Evolutionary conservation across 768 basidiomycete species (phyloP).

Genomic region (Lentinula lateritia): DNA sequence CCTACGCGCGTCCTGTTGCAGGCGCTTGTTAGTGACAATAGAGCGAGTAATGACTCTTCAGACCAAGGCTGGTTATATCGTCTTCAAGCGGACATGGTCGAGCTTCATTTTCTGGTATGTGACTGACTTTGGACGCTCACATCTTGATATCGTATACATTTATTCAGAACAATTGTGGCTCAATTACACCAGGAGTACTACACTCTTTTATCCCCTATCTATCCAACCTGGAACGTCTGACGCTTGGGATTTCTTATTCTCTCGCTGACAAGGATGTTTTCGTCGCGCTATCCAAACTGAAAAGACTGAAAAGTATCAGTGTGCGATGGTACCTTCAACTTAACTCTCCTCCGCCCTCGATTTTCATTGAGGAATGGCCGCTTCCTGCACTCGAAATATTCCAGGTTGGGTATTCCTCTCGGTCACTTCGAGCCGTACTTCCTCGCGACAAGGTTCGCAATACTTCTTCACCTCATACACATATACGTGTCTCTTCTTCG

Average conservation of each 20-base stretch:
- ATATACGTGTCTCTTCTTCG: neutral
- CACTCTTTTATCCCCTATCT: slow-evolving; percentile 36
- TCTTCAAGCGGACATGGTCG: slow-evolving; percentile 26
- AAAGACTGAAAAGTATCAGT: slow-evolving; percentile 21
- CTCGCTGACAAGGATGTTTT: slow-evolving; percentile 50
- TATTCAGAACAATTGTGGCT: slow-evolving; percentile 52
- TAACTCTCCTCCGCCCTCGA: neutral
- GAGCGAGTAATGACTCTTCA: slow-evolving; percentile 14
- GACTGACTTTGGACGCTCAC: neutral
- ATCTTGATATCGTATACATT: slow-evolving; percentile 13
- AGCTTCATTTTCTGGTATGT: slow-evolving; percentile 38
- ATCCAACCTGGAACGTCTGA: slow-evolving; percentile 28
- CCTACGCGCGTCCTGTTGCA: slow-evolving; percentile 3
- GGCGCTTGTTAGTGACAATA: slow-evolving; percentile 8
- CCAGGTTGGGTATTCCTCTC: neutral
- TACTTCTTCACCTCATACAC: neutral
- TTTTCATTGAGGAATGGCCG: neutral
- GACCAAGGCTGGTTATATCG: slow-evolving; percentile 28
- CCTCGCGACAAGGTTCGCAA: neutral
- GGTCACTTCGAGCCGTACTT: neutral
- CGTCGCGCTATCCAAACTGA: slow-evolving; percentile 35
- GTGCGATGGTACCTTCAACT: slow-evolving; percentile 2
- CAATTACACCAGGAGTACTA: slow-evolving; percentile 57
- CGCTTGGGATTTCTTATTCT: slow-evolving; percentile 55
- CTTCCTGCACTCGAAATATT: neutral